Base-by-base conservation (phyloP, 208 protist genomes). In the Leishmania arabica region DNA sequence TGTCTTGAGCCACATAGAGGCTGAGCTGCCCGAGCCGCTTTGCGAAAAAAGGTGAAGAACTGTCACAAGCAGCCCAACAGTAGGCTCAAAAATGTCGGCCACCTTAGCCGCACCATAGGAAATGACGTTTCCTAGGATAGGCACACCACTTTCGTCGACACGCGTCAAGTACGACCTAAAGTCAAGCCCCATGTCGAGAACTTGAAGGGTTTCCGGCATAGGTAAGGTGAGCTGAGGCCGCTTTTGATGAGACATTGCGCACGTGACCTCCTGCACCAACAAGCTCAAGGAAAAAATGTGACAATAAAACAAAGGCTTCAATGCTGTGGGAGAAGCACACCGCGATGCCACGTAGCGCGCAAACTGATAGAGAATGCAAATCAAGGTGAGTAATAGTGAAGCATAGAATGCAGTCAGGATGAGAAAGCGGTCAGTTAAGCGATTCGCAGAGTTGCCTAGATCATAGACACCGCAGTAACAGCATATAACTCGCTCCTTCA, bases 181-280 rank as follows among this genome's bases (percentile, higher is more conserved):
- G 68, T 97, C 93, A 9, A 97, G 79, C 6, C 93, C 93, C 92
- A 97, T 95, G 72, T 97, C 93, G 54, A 97, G 83, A 9, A 97
- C 92, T 80, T 95, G 90, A 21, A 97, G 83, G 24, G 85, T 92
- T 60, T 91, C 86, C 40, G 89, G 86, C 31, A 79, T 74, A 45
- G 88, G 79, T 60, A 95, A 80, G n/a, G 87, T 81, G 15, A 95
- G 81, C 76, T 91, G 89, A 5, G 91, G 88, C n/a, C 86, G 74
- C 80, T 88, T 86, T 77, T 81, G 81, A 69, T 89, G 90, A 54
- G 91, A 93, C 91, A 95, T 93, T 49, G 37, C 51, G 19, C 45
- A 71, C 78, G 9, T 42, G 42, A 27, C 15, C 9, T 45, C 51
- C 47, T 66, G 37, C 77, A 73, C 21, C 40, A 69, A n/a, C 62